Evolutionary conservation across 352 stramenopile genomes (phyloP).

Genomic region (Phytophthora constricta): DNA sequence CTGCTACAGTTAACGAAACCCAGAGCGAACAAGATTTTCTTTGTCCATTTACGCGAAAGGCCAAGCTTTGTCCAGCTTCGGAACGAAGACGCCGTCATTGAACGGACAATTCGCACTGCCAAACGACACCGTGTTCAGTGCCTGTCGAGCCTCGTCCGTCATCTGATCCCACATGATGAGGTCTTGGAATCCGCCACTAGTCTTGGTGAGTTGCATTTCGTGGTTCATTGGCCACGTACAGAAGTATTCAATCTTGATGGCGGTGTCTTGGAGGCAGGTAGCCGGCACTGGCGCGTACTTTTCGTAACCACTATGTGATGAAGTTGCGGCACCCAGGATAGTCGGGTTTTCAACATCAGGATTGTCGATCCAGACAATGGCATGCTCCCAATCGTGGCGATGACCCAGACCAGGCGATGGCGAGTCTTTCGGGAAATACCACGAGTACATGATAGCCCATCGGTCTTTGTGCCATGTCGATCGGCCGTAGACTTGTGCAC

Average conservation of each 20-base stretch:
- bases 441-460: slow-evolving; percentile 10
- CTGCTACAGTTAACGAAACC: too few relatives aligned
- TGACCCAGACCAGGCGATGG: neutral
- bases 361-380: slow-evolving; percentile 4
- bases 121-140: neutral
- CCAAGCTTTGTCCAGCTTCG: neutral
- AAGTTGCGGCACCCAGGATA: neutral
- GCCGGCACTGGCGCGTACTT: neutral
- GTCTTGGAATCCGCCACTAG: neutral
- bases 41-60: neutral
- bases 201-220: neutral
- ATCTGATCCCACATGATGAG: slow-evolving; percentile 1
- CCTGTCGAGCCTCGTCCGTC: slow-evolving; percentile 1
- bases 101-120: neutral
- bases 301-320: neutral
- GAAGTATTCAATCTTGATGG: neutral
- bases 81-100: neutral
- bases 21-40: too few relatives aligned
- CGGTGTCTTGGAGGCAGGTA: neutral
- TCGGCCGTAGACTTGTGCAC: slow-evolving; percentile 1
- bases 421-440: slow-evolving; percentile 7
- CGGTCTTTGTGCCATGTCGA: neutral
- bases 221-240: neutral
- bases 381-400: slow-evolving; percentile 5
- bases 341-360: slow-evolving; percentile 1